Base-by-base conservation (phyloP, 2,329 filamentous ascomycete genomes). In the Biscogniauxia sp. region DNA sequence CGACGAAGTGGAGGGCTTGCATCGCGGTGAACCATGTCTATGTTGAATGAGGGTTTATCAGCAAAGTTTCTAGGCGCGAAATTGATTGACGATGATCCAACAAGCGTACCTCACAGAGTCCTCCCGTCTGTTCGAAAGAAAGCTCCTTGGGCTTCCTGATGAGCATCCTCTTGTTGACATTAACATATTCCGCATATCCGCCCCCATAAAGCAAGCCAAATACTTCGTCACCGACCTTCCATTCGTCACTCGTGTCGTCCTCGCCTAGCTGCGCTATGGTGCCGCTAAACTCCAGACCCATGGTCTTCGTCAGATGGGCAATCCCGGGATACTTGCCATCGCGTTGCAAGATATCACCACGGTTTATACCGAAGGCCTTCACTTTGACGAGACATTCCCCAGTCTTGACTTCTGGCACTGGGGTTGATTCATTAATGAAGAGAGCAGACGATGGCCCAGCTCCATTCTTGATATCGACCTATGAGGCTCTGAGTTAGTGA, bases 11-110 rank as follows among this genome's bases (percentile, higher is more conserved):
- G 15, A 56, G 55, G 23, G 55, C 55, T 26, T 56, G 55, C 49
- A 56, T 51, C 4, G 55, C 55, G 52, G 55, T 56, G 26, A 56
- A 56, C 55, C 55, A 56, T 56, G 55, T 52, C 55, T 56, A n/a
- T n/a, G 15, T n/a, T 2, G 2, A 45, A 11, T 17, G 17, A 45
- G 3, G n/a, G 37, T 45, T n/a, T n/a, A 17, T 45, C 11, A 45
- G 37, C 15, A 45, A 45, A 45, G 17, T 45, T 32, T 45, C 37
- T 3, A 45, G 17, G 13, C 2, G 15, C 11, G 13, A 45, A 45
- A 17, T 17, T n/a, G 2, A 15, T 37, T 3, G 13, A 7, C 9
- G 32, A 37, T 32, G 11, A n/a, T 6, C 15, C 37, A 6, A n/a
- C 2, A 17, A 56, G 32, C 5, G 9, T 56, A 56, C 55, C 55